These are phyloP conservation scores for Pichia sp. DNA, from an alignment of 1,139 yeast genomes.

Conservation along the genomic window DNA sequence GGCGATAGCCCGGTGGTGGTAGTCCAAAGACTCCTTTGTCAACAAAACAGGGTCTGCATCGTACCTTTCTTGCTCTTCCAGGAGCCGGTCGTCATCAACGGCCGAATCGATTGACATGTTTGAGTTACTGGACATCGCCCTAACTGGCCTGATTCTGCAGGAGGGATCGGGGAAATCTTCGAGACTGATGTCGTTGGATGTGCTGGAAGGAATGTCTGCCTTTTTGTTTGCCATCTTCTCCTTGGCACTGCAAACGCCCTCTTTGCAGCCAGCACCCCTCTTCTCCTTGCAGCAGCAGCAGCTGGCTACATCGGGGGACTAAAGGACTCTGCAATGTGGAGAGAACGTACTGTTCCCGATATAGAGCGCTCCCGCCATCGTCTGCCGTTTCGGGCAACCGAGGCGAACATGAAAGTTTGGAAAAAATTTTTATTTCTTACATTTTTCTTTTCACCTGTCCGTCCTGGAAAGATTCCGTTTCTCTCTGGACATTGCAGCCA, in stretches of 20 bases:
- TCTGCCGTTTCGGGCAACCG: slow-evolving; percentile 2
- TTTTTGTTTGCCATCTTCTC: neutral
- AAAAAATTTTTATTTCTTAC: slow-evolving; percentile 1
- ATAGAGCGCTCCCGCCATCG: neutral
- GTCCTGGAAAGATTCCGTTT: neutral
- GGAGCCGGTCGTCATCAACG: slow-evolving; percentile 14
- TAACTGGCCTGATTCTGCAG: neutral
- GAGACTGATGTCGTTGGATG: neutral
- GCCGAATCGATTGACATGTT: slow-evolving; percentile 22
- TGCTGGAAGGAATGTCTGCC: neutral
- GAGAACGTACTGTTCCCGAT: neutral
- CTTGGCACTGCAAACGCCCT: neutral
- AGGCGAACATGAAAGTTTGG: slow-evolving; percentile 5
- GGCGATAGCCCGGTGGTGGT: slow-evolving; percentile 58
- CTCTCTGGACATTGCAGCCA: neutral
- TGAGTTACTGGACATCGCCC: slow-evolving; percentile 23
- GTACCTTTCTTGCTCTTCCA: slow-evolving; percentile 18
- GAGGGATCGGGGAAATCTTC: neutral
- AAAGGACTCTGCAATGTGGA: neutral
- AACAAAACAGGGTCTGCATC: slow-evolving; percentile 27
- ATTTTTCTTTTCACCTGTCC: neutral
- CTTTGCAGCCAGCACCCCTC: neutral
- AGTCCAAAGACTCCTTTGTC: slow-evolving; percentile 30
- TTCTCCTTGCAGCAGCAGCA: neutral
- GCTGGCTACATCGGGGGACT: neutral